Conservation (phyloP, 139 green algal genomes). For the Chlorella sp. region DNA sequence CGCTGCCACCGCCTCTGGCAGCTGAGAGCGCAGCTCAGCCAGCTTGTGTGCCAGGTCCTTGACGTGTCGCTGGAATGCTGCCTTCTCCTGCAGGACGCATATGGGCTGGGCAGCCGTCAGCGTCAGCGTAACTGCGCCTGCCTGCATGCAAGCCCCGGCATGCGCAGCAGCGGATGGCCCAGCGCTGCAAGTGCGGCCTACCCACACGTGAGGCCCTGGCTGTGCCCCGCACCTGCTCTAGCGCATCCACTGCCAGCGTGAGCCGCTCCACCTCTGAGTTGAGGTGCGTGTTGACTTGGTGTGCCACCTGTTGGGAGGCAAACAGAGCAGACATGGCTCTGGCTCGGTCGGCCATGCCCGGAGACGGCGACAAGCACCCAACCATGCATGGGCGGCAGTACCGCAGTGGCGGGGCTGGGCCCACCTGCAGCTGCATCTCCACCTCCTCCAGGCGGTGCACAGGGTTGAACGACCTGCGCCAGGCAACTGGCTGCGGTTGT, state of each 20-base stretch:
- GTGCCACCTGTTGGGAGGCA: background rate
- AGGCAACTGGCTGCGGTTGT: background rate
- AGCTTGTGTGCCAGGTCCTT: conserved; percentile 12
- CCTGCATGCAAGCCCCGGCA: too few relatives aligned
- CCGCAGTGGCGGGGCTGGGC: too few relatives aligned
- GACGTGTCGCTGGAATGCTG: conserved; percentile 11
- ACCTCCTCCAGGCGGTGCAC: conserved; percentile 44
- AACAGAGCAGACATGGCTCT: too few relatives aligned
- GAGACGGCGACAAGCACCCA: too few relatives aligned
- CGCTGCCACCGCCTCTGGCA: background rate
- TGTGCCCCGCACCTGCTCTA: conserved; percentile 6
- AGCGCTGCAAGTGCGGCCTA: too few relatives aligned
- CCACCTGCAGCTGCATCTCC: conserved; percentile 32
- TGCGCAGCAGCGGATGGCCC: too few relatives aligned
- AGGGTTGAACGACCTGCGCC: background rate
- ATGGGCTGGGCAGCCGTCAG: too few relatives aligned
- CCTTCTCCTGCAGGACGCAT: too few relatives aligned
- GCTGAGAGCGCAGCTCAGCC: background rate
- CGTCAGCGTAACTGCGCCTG: too few relatives aligned
- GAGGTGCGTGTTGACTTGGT: conserved; percentile 54
- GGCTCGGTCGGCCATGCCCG: too few relatives aligned
- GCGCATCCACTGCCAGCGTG: background rate
- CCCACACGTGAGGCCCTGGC: too few relatives aligned
- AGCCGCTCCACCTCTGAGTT: conserved; percentile 45
- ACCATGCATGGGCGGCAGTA: too few relatives aligned